Base-by-base conservation (phyloP, 2,329 filamentous ascomycete species). In the Magnaporthiopsis poae region DNA sequence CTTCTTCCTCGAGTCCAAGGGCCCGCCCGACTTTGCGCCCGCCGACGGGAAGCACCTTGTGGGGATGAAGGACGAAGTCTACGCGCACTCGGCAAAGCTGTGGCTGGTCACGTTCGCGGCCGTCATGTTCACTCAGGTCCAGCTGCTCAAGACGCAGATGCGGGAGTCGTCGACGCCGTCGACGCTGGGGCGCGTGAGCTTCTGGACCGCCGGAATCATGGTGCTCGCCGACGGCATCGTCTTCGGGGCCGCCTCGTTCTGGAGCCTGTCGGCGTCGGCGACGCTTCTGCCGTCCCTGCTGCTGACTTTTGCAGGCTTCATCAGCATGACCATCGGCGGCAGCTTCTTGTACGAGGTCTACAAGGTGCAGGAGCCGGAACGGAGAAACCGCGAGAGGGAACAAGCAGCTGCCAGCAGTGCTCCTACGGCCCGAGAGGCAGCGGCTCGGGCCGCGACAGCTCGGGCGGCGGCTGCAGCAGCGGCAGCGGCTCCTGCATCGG, bases 81-180 rank as follows among this genome's bases (percentile, higher is more conserved):
- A 84, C 68, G 76, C 86, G 31, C 78, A 82, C 69, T 79, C 81
- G 65, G 80, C 86, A 63, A 86, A 86, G 68, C 78, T 80, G n/a
- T 88, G 85, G 80, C 77, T 88, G 36, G 77, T 88, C 33, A 74
- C 80, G 3, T 83, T 86, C 68, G 83, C 84, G 2, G 74, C 80
- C 25, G 75, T 88, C n/a, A 77, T 88, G 46, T 82, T 86, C 68
- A 80, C 77, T n/a, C 87, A 90, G 74, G 81, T 88, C 52, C 80
- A 83, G 69, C 79, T 89, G 4, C 78, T 89, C 66, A 87, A 88
- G 72, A 75, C 80, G 62, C 88, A 90, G 75, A 87, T 88, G 79
- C 84, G 83, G 69, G 86, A 89, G 72, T 84, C 86, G 0, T 87
- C 81, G 62, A 90, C 88, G 9, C 88, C 88, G 2, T 90, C 87